Base-by-base conservation (phyloP, 2,329 filamentous ascomycete species). In the Parasarocladium wereldwijsianum region DNA sequence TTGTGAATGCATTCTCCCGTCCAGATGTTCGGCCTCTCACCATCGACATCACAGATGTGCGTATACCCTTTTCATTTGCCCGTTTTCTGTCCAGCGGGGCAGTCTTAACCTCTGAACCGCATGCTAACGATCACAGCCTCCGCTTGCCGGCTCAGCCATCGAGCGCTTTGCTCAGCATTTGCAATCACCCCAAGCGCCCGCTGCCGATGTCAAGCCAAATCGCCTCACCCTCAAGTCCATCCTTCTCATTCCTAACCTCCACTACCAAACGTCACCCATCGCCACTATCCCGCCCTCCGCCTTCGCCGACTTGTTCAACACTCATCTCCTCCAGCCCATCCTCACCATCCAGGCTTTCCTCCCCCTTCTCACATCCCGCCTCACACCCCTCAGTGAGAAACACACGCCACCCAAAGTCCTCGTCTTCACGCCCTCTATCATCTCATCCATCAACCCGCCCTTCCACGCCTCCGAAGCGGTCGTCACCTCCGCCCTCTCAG, bases 221-320 rank as follows among this genome's bases (percentile, higher is more conserved):
- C 72, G 76, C 34, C 66, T 93, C 40, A 69, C 71, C 17, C 66
- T 98, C 31, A 76, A 76, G 34, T 80, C 83, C 21, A 62, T 96
- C 32, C 70, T 98, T 32, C 61, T 96, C 38, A 78, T 93, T 15
- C 87, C 87, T 3, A 81, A 77, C 15, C 63, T 78, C 15, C 74
- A 79, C 45, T 92, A 86, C 51, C 78, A 83, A 31, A 76, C 78
- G 16, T 83, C 81, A 4, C 80, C 83, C 13, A 79, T 96, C 37
- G 83, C 85, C 37, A 86, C 83, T 4, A 77, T 94, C 35, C 74
- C 82, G 6, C 76, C 83, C 0, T 81, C 82, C 17, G 76, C 72
- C 43, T 90, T 93, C 60, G 82, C 83, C 38, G 84, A 94, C 47
- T 77, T 85, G 19, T 74, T 96, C 51, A 93, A 94, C 52, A 87